Percentiles rank a stretch among this genome's conserved stretches.
phyloP scores from a whole-genome alignment of 352 stramenopile genomes.

The Globisporangium orthogonon region DNA sequence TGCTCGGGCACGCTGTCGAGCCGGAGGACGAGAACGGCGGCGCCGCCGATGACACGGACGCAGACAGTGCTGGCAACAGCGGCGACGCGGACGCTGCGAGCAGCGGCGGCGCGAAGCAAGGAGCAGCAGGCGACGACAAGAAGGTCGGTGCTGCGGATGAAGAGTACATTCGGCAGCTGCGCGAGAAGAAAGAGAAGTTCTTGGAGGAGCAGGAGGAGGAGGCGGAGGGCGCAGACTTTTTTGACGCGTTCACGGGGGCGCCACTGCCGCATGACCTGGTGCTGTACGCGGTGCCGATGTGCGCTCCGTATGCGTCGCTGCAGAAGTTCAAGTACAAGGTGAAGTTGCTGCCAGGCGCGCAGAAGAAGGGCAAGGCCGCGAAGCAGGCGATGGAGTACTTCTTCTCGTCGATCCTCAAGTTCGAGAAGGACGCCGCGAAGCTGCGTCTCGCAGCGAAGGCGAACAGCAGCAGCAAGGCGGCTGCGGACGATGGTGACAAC shows the following conservation, averaged over 20 bases:
- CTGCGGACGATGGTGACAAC: conserved; percentile 1
- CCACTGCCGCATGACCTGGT: conserved; percentile 80
- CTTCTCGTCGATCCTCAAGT: conserved; percentile 57
- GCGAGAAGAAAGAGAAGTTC: conserved; percentile 80
- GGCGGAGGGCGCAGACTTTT: conserved; percentile 67
- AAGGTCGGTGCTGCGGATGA: conserved; percentile 22
- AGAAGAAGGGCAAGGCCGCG: conserved; percentile 90
- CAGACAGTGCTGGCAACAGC: conserved; percentile 5
- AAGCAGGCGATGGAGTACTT: conserved; percentile 87
- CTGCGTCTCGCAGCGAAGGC: conserved; percentile 1
- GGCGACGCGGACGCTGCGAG: conserved; percentile 6
- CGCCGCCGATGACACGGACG: conserved; percentile 9
- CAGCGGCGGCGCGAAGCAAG: conserved; percentile 11
- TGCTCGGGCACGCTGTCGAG: conserved; percentile 62
- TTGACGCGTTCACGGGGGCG: conserved; percentile 79
- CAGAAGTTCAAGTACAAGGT: conserved; percentile 91
- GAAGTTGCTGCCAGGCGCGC: conserved; percentile 84
- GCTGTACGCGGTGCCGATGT: conserved; percentile 89
- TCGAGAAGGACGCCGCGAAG: conserved; percentile 45
- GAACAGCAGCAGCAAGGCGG: conserved; percentile 3
- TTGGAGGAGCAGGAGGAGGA: conserved; percentile 84
- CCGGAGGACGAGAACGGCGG: conserved; percentile 21
- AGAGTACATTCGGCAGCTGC: conserved; percentile 64
- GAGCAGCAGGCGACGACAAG: no score
- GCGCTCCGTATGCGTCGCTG: conserved; percentile 83